phyloP scores from a whole-genome alignment of 2,329 filamentous ascomycete genomes.

The Ophiostoma triangulosporum region DNA sequence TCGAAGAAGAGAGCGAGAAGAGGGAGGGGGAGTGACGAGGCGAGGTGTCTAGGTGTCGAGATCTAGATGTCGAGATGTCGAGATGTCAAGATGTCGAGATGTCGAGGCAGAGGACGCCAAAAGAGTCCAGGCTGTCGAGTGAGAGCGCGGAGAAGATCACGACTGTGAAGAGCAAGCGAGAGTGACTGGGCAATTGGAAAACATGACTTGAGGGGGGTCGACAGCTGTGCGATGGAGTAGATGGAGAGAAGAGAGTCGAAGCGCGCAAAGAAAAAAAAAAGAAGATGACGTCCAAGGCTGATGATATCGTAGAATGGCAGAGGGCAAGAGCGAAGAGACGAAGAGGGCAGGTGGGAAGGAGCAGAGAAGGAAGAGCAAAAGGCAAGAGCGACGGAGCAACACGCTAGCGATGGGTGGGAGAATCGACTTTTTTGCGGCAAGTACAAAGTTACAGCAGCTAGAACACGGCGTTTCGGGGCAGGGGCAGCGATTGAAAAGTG shows the following conservation, averaged over 20 bases:
- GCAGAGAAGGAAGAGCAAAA: background rate
- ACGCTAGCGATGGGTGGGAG: conserved; percentile 1
- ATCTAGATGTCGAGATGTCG: background rate
- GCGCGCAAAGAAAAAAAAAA: background rate
- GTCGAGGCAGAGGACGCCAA: background rate
- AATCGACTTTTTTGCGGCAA: background rate
- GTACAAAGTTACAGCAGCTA: background rate
- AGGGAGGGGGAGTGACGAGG: conserved; percentile 17
- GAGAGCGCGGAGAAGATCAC: background rate
- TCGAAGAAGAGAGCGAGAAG: background rate
- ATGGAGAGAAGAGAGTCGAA: background rate
- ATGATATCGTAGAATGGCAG: background rate
- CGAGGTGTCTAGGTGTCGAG: no score
- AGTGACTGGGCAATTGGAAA: background rate
- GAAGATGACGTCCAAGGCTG: background rate
- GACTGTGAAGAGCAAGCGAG: background rate
- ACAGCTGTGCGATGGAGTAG: background rate
- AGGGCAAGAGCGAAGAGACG: background rate
- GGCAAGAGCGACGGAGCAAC: background rate
- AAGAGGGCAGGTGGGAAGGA: background rate
- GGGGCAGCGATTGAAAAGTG: conserved; percentile 10
- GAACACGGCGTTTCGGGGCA: conserved; percentile 10
- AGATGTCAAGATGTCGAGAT: background rate
- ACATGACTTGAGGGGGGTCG: background rate
- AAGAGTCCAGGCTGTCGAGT: background rate